Evolutionary conservation across 192 early-diverging fungal species (phyloP), one percentile per base, ranked within the genome.

Genomic region (Coemansia sp.): DNA sequence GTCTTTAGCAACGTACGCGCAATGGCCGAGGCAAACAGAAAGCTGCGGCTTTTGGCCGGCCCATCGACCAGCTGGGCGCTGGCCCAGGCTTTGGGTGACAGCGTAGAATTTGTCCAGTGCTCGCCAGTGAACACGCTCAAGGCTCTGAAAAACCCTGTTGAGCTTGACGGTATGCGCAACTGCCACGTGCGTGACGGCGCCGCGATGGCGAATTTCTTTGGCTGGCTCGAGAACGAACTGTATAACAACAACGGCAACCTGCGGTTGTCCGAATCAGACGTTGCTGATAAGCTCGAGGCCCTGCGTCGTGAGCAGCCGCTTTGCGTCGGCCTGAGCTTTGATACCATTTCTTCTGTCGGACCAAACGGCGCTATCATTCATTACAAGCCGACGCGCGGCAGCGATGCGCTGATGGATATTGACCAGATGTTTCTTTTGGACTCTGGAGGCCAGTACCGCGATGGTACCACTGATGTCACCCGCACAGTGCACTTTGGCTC

Each of bases 321-420:
- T 75, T 98, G 94, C 79, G 90, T 95, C 35, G 97, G 97, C 2
- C 90, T 96, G 55, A 94, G 92, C 64, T 99, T 99, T 70, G 92
- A 91, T 71, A 99, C 97, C 22, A 99, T 99, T 68, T 97, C 95
- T 7, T 90, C 92, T 15, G 94, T 94, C 8, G 97, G 97, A 3
- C 77, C 97, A n/a, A 99, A 96, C 70, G 97, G 95, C 6, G 91
- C 95, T 39, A 95, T 99, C 76, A 98, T 99, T 73, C 97, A 99
- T 78, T 99, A 99, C 87, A 91, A 89, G 78, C 96, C 97, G 35
- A 87, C 93, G 69, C 89, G 87, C 71, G 93, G 88, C 28, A 86
- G 85, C 11, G 94, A 94, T 64, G 90, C 90, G 15, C 74, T 86
- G 20, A 90, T 99, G 69, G 86, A 90, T 64, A 72, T 86, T 12